phyloP scores from a whole-genome alignment of 495 filamentous ascomycete genomes.

The Aspergillus sclerotiicarbonarius region DNA sequence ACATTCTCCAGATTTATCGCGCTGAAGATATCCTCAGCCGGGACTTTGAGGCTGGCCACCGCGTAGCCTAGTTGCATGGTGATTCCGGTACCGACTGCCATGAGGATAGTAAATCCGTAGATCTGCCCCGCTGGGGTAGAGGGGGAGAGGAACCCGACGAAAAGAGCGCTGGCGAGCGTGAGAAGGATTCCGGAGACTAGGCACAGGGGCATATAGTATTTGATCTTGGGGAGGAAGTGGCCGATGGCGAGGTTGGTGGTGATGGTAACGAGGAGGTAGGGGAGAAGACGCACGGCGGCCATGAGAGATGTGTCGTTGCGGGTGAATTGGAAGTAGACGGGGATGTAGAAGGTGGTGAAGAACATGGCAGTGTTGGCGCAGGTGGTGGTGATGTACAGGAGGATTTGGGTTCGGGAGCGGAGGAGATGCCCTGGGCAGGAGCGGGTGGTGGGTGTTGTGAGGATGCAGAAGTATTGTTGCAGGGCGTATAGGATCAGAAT shows the following conservation, averaged over 20 bases:
- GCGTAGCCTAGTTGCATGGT: constrained; percentile 16
- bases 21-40: constrained; percentile 5
- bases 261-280: constrained; percentile 23
- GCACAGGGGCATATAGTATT: constrained; percentile 12
- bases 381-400: constrained; percentile 14
- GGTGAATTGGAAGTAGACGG: constrained; percentile 53
- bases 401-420: constrained; percentile 5
- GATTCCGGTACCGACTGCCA: constrained; percentile 5
- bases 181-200: constrained; percentile 3
- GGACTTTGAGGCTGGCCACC: constrained; percentile 14
- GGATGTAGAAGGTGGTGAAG: constrained; percentile 16
- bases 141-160: background rate
- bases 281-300: constrained; percentile 39
- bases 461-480: constrained; percentile 16
- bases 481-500: constrained; percentile 34
- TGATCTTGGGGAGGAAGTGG: background rate
- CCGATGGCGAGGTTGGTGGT: constrained; percentile 9
- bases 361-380: constrained; percentile 14
- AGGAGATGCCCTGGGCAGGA: constrained; percentile 13
- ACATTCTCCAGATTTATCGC: constrained; percentile 11
- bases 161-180: background rate
- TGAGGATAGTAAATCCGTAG: background rate
- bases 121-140: background rate
- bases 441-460: constrained; percentile 8
- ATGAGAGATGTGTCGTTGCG: constrained; percentile 32